phyloP scores from a whole-genome alignment of 306 rosid genomes.

The Lathyrus oleraceus region DNA sequence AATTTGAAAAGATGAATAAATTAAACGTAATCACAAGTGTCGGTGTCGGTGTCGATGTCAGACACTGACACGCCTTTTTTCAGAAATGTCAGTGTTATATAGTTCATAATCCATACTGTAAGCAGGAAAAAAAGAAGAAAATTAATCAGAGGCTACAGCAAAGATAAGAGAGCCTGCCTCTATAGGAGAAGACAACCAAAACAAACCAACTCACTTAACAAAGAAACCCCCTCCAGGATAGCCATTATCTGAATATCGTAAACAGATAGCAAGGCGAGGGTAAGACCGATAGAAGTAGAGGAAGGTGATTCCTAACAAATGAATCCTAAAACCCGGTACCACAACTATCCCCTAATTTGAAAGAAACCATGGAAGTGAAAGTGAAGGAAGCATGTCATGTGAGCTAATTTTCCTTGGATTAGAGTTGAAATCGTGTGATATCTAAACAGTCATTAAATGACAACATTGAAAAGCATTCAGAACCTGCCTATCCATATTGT shows the following conservation, averaged over 20 bases:
- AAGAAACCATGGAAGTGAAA: background rate
- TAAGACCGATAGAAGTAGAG: background rate
- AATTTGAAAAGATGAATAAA: too few relatives aligned
- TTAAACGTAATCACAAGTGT: too few relatives aligned
- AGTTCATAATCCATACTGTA: background rate
- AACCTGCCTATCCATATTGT: background rate
- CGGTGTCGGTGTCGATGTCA: too few relatives aligned
- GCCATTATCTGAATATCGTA: background rate
- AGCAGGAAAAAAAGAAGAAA: conserved; percentile 6
- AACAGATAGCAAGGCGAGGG: background rate
- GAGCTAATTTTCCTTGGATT: background rate
- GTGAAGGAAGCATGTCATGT: background rate
- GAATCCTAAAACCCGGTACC: background rate
- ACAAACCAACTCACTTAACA: conserved; percentile 1
- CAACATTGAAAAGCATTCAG: background rate
- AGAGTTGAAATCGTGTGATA: background rate
- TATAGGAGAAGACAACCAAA: conserved; percentile 7
- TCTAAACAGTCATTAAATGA: background rate
- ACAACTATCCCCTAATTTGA: background rate
- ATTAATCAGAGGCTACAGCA: background rate
- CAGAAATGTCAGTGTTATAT: too few relatives aligned
- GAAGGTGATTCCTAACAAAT: background rate
- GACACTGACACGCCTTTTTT: too few relatives aligned
- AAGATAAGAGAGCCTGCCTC: conserved; percentile 10
- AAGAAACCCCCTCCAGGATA: background rate